Evolutionary conservation across 495 filamentous ascomycete species (phyloP).

Genomic region (Penicillium maclennaniae): DNA sequence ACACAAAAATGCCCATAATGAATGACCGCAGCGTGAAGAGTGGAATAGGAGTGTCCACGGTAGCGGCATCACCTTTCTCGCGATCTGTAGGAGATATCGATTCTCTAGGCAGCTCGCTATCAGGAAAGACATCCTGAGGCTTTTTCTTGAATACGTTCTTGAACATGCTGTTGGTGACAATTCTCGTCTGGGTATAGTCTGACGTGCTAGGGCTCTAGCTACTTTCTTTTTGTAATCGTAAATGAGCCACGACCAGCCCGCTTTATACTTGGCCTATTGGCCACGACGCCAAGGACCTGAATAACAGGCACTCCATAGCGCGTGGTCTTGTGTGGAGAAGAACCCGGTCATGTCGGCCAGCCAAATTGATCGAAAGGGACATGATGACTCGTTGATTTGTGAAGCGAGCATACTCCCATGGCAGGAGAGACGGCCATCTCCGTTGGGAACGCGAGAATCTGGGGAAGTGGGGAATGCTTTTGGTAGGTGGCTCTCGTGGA

Average conservation of each 20-base stretch:
- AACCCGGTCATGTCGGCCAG: slow-evolving; percentile 1
- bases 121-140: slow-evolving; percentile 12
- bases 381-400: slow-evolving; percentile 26
- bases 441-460: slow-evolving; percentile 11
- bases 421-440: slow-evolving; percentile 2
- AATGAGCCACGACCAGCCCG: neutral
- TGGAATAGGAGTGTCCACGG: slow-evolving; percentile 32
- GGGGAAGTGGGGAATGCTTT: slow-evolving; percentile 18
- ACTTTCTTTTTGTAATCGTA: neutral
- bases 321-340: neutral
- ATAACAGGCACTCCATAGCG: neutral
- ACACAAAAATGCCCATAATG: slow-evolving; percentile 48
- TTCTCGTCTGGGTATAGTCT: neutral
- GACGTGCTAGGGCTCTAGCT: neutral
- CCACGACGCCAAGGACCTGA: slow-evolving; percentile 1
- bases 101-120: slow-evolving; percentile 12
- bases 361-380: slow-evolving; percentile 5
- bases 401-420: neutral
- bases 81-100: slow-evolving; percentile 19
- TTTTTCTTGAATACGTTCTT: slow-evolving; percentile 18
- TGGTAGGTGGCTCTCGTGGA: neutral
- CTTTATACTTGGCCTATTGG: slow-evolving; percentile 6
- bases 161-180: slow-evolving; percentile 12
- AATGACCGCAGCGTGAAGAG: slow-evolving; percentile 38
- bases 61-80: slow-evolving; percentile 19